Evolutionary conservation across 2,329 filamentous ascomycete species (phyloP), one percentile per base, ranked within the genome.

Genomic region (Bipolaris cookei): DNA sequence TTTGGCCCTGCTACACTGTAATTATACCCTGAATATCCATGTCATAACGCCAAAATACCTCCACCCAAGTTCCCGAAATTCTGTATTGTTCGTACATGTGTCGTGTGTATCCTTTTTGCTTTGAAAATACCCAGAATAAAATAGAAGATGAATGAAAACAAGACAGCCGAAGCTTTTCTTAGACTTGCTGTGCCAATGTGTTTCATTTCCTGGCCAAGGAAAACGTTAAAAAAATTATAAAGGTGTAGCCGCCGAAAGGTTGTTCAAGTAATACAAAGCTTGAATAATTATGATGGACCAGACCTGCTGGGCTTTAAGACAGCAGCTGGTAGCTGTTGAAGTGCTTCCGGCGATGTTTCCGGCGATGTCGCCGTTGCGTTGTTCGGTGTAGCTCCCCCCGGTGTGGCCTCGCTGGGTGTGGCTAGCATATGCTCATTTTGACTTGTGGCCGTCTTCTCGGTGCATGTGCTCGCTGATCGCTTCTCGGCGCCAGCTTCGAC

Each of bases 401-500:
- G 35, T 14, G 51, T 52, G 16, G 35, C 42, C 35, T 53, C 32
- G 8, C 10, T 11, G 4, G 32, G 13, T 16, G 30, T 23, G 34
- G n/a, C 16, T 13, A 7, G 21, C 1, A 20, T 6, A 10, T 30
- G 11, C 43, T 56, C 42, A 8, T 41, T 18, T 42, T 45, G 18
- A 16, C 41, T 44, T 4, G 35, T 34, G 3, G 16, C 42, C 5
- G 54, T 23, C 37, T 52, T 53, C 28, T 38, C 49, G 14, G 7
- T 38, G 18, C 46, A 43, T 21, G 49, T 35, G 7, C 32, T 39
- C 6, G 52, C n/a, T 2, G 37, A 25, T 35, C 48, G 48, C 16
- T 43, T 35, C 4, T 49, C 48, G 18, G 62, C 51, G 2, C 59
- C 61, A 20, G 65, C 65, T 53, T 74, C 71, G 7, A 70, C 55